Evolutionary conservation across 257 asterid species (phyloP).

Genomic region (Sherardia arvensis): DNA sequence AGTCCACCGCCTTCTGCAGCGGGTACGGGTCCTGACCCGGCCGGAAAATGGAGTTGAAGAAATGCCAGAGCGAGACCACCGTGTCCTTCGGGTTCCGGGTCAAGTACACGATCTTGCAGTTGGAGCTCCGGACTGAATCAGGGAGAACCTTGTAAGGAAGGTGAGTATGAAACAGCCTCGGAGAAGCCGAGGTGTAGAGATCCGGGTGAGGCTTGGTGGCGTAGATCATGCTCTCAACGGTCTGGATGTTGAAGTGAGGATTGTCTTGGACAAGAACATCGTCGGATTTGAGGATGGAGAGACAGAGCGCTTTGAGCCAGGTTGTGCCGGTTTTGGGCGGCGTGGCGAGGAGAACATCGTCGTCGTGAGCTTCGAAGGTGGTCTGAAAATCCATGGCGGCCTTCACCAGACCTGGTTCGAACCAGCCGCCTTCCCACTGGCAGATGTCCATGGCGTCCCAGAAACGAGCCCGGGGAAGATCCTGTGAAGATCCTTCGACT

Average conservation of each 20-base stretch:
- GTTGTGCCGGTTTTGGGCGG: conserved; percentile 33
- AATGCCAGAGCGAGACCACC: conserved; percentile 28
- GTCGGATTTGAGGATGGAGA: conserved; percentile 15
- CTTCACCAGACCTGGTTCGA: conserved; percentile 23
- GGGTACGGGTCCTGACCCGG: conserved; percentile 24
- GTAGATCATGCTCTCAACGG: conserved; percentile 19
- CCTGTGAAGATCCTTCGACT: conserved; percentile 11
- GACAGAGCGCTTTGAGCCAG: conserved; percentile 36
- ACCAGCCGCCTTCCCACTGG: conserved; percentile 33
- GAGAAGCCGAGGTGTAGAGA: conserved; percentile 20
- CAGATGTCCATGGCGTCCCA: conserved; percentile 29
- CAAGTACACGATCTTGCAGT: conserved; percentile 26
- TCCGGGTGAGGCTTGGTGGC: conserved; percentile 20
- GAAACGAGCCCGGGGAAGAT: conserved; percentile 22
- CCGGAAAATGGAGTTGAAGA: conserved; percentile 25
- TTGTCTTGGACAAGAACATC: conserved; percentile 17
- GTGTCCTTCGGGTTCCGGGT: conserved; percentile 35
- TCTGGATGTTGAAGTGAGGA: conserved; percentile 26
- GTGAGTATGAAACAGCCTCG: conserved; percentile 31
- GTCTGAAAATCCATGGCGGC: conserved; percentile 20
- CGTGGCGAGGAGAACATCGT: conserved; percentile 29
- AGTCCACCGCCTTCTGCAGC: conserved; percentile 23
- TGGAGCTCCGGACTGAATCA: conserved; percentile 14
- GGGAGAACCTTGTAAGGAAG: conserved; percentile 21
- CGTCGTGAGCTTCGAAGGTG: conserved; percentile 13